These are phyloP conservation scores for Diaporthe australafricana DNA, from an alignment of 2,329 filamentous ascomycete species.

Conservation along the genomic window DNA sequence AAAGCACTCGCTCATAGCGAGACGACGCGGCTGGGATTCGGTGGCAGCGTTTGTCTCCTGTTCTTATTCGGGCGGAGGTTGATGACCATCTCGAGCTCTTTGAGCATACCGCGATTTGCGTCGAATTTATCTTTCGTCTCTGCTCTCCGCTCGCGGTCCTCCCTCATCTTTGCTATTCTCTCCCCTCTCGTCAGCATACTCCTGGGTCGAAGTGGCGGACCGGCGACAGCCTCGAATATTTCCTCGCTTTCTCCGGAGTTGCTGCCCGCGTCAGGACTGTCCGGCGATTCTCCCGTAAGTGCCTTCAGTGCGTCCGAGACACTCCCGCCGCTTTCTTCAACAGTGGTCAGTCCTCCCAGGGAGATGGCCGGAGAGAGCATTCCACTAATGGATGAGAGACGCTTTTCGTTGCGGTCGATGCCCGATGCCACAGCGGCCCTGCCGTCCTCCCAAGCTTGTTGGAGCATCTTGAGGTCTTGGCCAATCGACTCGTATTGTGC, in stretches of 20 bases:
- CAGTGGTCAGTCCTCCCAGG: conserved; percentile 75
- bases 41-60: conserved; percentile 50
- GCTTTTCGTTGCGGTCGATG: conserved; percentile 83
- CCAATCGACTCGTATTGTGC: conserved; percentile 96
- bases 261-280: conserved; percentile 61
- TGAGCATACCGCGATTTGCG: conserved; percentile 88
- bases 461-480: conserved; percentile 81
- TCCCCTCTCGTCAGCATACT: conserved; percentile 85
- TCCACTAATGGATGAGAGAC: conserved; percentile 71
- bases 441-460: conserved; percentile 89
- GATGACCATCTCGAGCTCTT: conserved; percentile 92
- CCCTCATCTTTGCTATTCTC: conserved; percentile 86
- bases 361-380: conserved; percentile 70
- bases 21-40: conserved; percentile 50
- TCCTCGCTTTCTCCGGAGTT: conserved; percentile 73
- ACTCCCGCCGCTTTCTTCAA: conserved; percentile 55
- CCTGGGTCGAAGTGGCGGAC: conserved; percentile 76
- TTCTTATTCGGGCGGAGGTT: conserved; percentile 58
- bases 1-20: conserved; percentile 51
- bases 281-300: conserved; percentile 77
- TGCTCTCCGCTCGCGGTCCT: conserved; percentile 83
- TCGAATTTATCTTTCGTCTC: conserved; percentile 79
- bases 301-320: conserved; percentile 76
- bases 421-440: conserved; percentile 84
- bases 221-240: conserved; percentile 90